Base-by-base conservation (phyloP, 2,329 filamentous ascomycete genomes). In the Alternaria burnsii region DNA sequence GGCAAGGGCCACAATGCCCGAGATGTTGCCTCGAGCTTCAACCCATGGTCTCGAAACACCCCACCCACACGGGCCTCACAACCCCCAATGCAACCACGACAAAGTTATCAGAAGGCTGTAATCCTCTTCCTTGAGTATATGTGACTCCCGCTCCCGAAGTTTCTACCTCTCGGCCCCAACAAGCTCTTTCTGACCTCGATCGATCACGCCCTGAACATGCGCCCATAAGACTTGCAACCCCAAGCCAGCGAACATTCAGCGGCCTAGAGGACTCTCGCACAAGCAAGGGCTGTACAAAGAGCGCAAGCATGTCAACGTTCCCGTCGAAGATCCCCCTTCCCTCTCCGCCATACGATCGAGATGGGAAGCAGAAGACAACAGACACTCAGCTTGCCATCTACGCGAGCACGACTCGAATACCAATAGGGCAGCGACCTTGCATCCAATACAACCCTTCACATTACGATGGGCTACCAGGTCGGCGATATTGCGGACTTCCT, bases 21-120 rank as follows among this genome's bases (percentile, higher is more conserved):
- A 34, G 32, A 52, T 47, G 32, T 40, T 44, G 47, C 46, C 41
- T 56, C 46, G 34, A 51, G 24, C 30, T 16, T 36, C 26, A 44
- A 56, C 38, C 20, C 32, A 34, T 12, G 30, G 38, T 26, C 20
- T 26, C 46, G 24, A 38, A 50, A 26, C 30, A 40, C 48, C 18
- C 48, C 46, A 22, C 58, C 28, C 46, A 14, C 58, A 16, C 34
- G 42, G 56, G 18, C 54, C 52, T 26, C 7, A 26, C 41, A 46
- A 24, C 20, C n/a, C 40, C 32, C 41, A n/a, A 40, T 48, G 22
- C n/a, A 30, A 4, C 24, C 28, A 28, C 14, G 12, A 38, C 4
- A 5, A 48, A n/a, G 46, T 16, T 24, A 26, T 44, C 38, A 26
- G 9, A 3, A 40, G 18, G 30, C 18, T 22, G 16, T 12, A 22